phyloP scores from a whole-genome alignment of 345 rosid species.

The Eucalyptus sideroxylon region DNA sequence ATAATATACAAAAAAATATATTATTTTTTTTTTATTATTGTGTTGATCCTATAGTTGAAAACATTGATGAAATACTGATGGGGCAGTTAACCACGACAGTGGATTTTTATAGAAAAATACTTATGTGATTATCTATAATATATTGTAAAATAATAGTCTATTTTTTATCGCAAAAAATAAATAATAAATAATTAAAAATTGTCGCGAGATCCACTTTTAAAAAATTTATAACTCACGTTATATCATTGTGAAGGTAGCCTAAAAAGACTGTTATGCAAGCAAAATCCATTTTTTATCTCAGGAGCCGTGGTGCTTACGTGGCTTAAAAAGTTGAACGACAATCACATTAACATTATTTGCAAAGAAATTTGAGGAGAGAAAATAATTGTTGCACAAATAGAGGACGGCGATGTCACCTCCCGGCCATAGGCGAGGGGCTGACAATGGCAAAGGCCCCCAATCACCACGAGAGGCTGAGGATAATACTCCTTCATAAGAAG shows the following conservation, averaged over 20 bases:
- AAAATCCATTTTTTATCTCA: fast-evolving
- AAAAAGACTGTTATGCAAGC: too few species aligned
- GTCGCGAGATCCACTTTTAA: fast-evolving
- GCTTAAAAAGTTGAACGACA: background rate
- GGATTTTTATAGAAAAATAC: too few species aligned
- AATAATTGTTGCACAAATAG: background rate
- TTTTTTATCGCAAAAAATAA: too few species aligned
- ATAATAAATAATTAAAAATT: too few species aligned
- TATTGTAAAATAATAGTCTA: fast-evolving
- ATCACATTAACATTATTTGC: background rate
- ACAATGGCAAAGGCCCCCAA: background rate
- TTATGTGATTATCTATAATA: too few species aligned
- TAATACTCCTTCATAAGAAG: background rate
- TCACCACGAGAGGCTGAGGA: too few species aligned
- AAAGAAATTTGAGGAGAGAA: background rate
- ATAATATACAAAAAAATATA: background rate
- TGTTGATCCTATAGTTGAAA: background rate
- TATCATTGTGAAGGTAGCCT: fast-evolving
- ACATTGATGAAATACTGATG: background rate
- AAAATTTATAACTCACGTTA: fast-evolving
- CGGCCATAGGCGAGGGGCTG: background rate
- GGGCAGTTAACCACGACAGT: fast-evolving
- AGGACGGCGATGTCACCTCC: background rate
- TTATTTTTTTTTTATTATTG: background rate
- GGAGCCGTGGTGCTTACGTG: background rate